Conservation (phyloP, 805 yeast species). For the Metschnikowia shivogae region DNA sequence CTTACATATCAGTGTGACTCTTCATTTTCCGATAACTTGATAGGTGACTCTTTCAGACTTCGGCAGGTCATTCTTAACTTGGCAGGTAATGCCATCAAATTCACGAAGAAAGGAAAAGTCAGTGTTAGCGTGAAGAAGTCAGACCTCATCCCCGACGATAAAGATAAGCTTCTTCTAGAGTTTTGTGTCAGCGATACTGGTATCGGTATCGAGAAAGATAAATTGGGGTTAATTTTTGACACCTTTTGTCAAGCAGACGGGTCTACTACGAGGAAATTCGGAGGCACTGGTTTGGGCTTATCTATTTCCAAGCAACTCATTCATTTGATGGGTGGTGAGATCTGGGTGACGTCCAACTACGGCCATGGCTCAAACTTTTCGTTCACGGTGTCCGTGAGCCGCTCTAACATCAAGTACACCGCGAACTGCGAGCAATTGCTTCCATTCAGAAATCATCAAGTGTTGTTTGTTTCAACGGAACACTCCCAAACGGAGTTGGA, state of each 20-base stretch:
- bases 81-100: slow-evolving; percentile 88
- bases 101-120: slow-evolving; percentile 79
- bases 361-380: slow-evolving; percentile 81
- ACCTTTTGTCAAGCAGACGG: slow-evolving; percentile 94
- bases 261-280: slow-evolving; percentile 86
- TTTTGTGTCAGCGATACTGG: slow-evolving; percentile 90
- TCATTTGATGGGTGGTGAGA: slow-evolving; percentile 90
- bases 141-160: slow-evolving; percentile 28
- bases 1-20: slow-evolving; percentile 78
- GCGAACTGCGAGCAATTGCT: slow-evolving; percentile 64
- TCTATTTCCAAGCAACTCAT: slow-evolving; percentile 84
- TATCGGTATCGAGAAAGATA: slow-evolving; percentile 83
- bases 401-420: slow-evolving; percentile 57
- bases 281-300: slow-evolving; percentile 88
- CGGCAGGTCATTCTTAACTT: slow-evolving; percentile 82
- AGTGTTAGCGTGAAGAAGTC: slow-evolving; percentile 66
- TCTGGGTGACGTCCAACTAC: slow-evolving; percentile 81
- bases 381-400: slow-evolving; percentile 76
- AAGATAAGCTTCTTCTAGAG: slow-evolving; percentile 54
- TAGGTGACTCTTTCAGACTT: slow-evolving; percentile 85
- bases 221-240: slow-evolving; percentile 79
- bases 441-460: slow-evolving; percentile 69
- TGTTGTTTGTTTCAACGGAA: slow-evolving; percentile 64
- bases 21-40: slow-evolving; percentile 79
- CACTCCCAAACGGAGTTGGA: slow-evolving; percentile 49